phyloP scores from a whole-genome alignment of 768 basidiomycete species.

The Rhizopogon rudus region DNA sequence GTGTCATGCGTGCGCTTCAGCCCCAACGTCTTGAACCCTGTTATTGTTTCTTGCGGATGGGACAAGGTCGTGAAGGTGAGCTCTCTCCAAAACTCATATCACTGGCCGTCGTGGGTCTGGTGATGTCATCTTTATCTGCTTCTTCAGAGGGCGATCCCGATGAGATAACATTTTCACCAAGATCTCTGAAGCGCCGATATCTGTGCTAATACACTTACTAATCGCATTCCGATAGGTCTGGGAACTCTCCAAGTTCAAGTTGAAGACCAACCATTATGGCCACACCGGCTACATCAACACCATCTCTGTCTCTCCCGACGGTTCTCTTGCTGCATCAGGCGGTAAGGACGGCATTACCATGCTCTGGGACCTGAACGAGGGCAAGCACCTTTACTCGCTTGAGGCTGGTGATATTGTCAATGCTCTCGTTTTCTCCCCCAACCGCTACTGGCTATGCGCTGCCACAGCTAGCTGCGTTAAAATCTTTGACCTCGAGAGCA shows the following conservation, averaged over 20 bases:
- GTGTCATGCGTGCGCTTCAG: conserved; percentile 99
- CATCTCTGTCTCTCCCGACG: conserved; percentile 96
- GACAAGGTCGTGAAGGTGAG: conserved; percentile 99
- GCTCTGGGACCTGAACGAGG: conserved; percentile 99
- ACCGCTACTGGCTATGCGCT: conserved; percentile 99
- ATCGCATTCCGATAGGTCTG: conserved; percentile 64
- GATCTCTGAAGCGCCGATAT: conserved; percentile 56
- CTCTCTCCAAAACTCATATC: conserved; percentile 4
- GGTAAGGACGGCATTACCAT: conserved; percentile 99
- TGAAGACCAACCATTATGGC: conserved; percentile 99
- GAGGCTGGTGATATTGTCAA: conserved; percentile 99
- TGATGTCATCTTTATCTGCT: conserved; percentile 65
- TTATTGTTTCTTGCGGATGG: conserved; percentile 99
- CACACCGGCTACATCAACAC: conserved; percentile 99
- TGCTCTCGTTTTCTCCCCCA: conserved; percentile 98
- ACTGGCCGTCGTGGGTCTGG: conserved; percentile 13
- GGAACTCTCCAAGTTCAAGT: conserved; percentile 99
- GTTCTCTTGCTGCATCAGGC: conserved; percentile 97
- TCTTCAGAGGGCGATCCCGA: conserved; percentile 75
- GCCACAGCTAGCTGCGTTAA: conserved; percentile 97
- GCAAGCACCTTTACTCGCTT: conserved; percentile 99
- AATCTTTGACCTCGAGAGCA: conserved; percentile 99
- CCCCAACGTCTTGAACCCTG: conserved; percentile 95
- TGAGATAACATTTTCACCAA: conserved; percentile 80
- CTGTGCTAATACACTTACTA: conserved; percentile 7